These are phyloP conservation scores for Teunomyces funiuensis DNA, from an alignment of 805 yeast species.

Conservation along the genomic window DNA sequence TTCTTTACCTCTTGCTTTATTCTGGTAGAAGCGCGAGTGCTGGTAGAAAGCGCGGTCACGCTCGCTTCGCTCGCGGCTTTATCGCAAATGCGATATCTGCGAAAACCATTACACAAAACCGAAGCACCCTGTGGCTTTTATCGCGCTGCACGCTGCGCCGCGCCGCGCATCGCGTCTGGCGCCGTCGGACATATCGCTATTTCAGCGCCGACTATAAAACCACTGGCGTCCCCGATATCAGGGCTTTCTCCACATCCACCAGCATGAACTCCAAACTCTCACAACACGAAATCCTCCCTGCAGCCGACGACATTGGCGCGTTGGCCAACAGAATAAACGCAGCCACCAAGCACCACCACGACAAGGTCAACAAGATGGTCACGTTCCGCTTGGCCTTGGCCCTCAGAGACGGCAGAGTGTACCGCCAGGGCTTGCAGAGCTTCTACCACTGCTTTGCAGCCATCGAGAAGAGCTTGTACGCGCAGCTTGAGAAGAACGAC, in stretches of 20 bases:
- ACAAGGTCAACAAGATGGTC: slow-evolving; percentile 66
- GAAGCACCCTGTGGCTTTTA: no score
- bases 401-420: slow-evolving; percentile 69
- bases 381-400: slow-evolving; percentile 73
- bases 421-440: slow-evolving; percentile 77
- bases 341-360: slow-evolving; percentile 66
- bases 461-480: slow-evolving; percentile 53
- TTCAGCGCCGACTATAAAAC: slow-evolving; percentile 1
- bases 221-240: background rate
- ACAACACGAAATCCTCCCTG: slow-evolving; percentile 62
- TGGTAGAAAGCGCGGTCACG: no score
- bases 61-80: no score
- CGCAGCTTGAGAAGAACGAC: slow-evolving; percentile 42
- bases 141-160: no score
- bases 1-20: no score
- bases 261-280: slow-evolving; percentile 29
- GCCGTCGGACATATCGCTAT: slow-evolving; percentile 3
- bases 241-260: background rate
- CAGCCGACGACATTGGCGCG: slow-evolving; percentile 80
- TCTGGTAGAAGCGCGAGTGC: no score
- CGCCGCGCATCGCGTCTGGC: no score
- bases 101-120: background rate
- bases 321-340: slow-evolving; percentile 77
- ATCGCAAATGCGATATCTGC: slow-evolving; percentile 5
- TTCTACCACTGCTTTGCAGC: slow-evolving; percentile 68